phyloP scores from a whole-genome alignment of 2,329 filamentous ascomycete species.

The Cercospora canescens region DNA sequence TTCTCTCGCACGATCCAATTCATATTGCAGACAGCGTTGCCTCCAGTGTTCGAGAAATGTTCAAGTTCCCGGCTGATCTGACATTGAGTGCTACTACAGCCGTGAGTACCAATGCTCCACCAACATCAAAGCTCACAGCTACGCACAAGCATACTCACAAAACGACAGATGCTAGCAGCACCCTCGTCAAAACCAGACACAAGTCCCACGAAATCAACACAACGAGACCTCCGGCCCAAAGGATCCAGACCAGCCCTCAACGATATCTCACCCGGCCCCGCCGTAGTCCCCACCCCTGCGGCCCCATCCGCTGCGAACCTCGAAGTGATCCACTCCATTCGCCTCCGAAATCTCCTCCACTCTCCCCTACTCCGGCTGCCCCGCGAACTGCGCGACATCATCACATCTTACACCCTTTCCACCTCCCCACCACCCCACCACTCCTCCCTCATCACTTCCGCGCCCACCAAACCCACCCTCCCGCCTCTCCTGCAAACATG shows the following conservation, averaged over 20 bases:
- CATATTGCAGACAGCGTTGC: background rate
- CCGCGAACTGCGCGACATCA: slow-evolving; percentile 16
- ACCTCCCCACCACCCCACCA: background rate
- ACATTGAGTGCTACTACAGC: background rate
- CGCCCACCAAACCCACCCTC: background rate
- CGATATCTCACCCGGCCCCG: background rate
- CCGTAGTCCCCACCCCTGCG: background rate
- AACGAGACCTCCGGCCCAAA: background rate
- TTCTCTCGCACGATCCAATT: background rate
- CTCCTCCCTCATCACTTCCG: background rate
- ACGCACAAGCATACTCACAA: background rate
- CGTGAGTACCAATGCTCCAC: background rate
- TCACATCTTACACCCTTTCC: background rate
- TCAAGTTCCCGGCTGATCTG: background rate
- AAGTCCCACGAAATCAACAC: background rate
- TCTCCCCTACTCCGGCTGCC: slow-evolving; percentile 13
- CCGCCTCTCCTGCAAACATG: slow-evolving; percentile 5
- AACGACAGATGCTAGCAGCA: background rate
- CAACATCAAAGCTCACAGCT: background rate
- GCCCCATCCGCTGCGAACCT: background rate
- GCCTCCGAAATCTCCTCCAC: slow-evolving; percentile 2
- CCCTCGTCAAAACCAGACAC: background rate
- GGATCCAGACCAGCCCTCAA: background rate
- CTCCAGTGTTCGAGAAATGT: background rate
- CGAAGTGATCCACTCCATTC: background rate